Base-by-base conservation (phyloP, 306 rosid species). In the Quercus parvula region DNA sequence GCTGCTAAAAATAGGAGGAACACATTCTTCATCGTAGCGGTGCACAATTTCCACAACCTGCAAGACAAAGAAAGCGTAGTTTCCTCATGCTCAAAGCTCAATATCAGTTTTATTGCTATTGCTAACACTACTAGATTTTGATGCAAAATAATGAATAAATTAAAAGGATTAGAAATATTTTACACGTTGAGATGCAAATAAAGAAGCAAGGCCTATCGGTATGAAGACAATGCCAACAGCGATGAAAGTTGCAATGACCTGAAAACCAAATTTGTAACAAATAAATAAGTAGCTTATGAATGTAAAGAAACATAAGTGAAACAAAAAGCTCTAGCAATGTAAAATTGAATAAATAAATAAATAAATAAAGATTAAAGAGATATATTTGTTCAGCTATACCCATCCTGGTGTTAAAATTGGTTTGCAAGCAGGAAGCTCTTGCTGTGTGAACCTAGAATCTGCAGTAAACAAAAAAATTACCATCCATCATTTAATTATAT, bases 391-490 rank as follows among this genome's bases (percentile, higher is more conserved):
- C 73, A 72, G 73, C 1, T 54, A 73, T 90, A 94, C 98, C 96
- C 92, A 89, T 84, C 92, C 90, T 24, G 97, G 98, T 56, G 97
- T 90, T 78, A 94, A 82, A 87, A 92, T 89, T 82, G 98, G 97
- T 77, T 94, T 92, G 92, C 97, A 92, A 5, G 98, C 98, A 73
- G 92, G 90, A 84, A 94, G 97, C 85, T 94, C 97, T 89, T 92
- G 98, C 84, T 94, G 97, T 22, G 97, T 64, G 81, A 94, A 94
- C 81, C 58, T 87, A 56, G 98, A 90, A 89, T 92, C 98, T 94
- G 87, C 76, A 83, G 77, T 31, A 25, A 70, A 79, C 0, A 83
- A 77, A 84, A 52, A 0, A 44, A 2, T 5, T 5, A 49, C 46
- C 73, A 71, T 38, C 24, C 17, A 12, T 19, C 46, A 55, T 41